Evolutionary conservation across 1,139 yeast genomes (phyloP).

Genomic region (Nakaseomyces bracarensis): DNA sequence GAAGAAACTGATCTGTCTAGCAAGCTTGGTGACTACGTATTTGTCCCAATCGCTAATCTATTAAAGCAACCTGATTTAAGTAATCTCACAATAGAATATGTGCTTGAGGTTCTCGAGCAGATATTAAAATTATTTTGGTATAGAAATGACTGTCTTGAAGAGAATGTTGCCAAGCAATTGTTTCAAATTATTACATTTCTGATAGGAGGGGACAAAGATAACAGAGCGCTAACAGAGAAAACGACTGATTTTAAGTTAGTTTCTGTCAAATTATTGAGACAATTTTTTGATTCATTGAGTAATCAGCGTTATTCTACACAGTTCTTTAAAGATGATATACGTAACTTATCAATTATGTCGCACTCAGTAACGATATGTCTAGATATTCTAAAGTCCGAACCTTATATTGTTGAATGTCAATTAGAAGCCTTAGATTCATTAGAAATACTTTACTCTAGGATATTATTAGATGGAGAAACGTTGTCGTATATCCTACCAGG

Average conservation of each 20-base stretch:
- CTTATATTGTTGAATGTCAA: slow-evolving; percentile 31
- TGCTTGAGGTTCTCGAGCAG: slow-evolving; percentile 37
- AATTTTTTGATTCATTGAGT: slow-evolving; percentile 14
- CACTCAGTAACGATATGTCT: slow-evolving; percentile 41
- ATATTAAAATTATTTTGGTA: slow-evolving; percentile 45
- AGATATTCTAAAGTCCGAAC: slow-evolving; percentile 31
- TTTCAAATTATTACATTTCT: slow-evolving; percentile 42
- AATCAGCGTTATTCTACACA: slow-evolving; percentile 29
- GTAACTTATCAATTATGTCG: slow-evolving; percentile 38
- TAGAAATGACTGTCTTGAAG: slow-evolving; percentile 32
- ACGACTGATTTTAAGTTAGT: slow-evolving; percentile 39
- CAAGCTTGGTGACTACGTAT: slow-evolving; percentile 52
- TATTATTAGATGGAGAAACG: slow-evolving; percentile 42
- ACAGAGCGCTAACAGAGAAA: slow-evolving; percentile 13
- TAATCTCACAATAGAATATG: slow-evolving; percentile 38
- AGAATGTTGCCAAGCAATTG: slow-evolving; percentile 41
- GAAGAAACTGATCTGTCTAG: slow-evolving; percentile 28
- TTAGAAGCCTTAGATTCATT: slow-evolving; percentile 34
- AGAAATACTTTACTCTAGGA: slow-evolving; percentile 29
- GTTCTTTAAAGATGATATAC: slow-evolving; percentile 31
- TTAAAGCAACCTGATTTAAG: slow-evolving; percentile 40
- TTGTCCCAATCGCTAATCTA: slow-evolving; percentile 49
- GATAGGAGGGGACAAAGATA: slow-evolving; percentile 29
- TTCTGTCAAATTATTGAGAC: slow-evolving; percentile 35
- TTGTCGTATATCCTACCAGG: slow-evolving; percentile 51